Percentiles rank a stretch among this genome's conserved stretches.
Evolutionary conservation across 352 stramenopile species (phyloP).

Genomic region (Globisporangium orthogonon): DNA sequence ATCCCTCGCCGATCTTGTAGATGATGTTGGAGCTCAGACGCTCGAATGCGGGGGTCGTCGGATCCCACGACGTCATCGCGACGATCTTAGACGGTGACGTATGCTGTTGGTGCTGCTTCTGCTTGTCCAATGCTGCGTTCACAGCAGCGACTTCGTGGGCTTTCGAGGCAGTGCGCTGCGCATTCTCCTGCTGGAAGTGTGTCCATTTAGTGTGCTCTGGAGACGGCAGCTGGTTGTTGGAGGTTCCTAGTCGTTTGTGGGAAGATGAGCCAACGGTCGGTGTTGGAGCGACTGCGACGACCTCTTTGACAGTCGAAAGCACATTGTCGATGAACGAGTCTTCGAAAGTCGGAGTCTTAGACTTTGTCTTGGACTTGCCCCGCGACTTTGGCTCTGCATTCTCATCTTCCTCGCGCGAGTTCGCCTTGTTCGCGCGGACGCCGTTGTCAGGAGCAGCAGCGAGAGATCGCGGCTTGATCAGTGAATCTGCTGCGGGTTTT

Average conservation of each 20-base stretch:
- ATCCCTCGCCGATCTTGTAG: constrained; percentile 76
- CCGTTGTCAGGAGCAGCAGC: neutral
- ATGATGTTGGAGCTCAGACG: constrained; percentile 80
- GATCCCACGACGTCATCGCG: constrained; percentile 48
- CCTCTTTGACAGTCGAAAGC: constrained; percentile 53
- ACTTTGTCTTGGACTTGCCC: neutral
- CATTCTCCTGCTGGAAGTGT: constrained; percentile 31
- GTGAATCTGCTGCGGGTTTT: neutral
- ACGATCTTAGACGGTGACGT: constrained; percentile 23
- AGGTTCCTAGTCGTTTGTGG: constrained; percentile 1
- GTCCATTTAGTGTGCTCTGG: constrained; percentile 33
- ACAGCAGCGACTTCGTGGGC: neutral
- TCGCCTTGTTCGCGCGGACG: neutral
- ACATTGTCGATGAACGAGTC: constrained; percentile 87
- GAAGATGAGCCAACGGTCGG: constrained; percentile 2
- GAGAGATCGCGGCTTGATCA: neutral
- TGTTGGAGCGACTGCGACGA: constrained; percentile 13
- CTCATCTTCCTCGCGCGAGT: constrained; percentile 2
- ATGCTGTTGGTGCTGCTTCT: neutral
- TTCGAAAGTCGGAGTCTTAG: constrained; percentile 54
- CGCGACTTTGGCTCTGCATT: neutral
- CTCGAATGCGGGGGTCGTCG: constrained; percentile 80
- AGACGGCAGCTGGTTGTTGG: constrained; percentile 23
- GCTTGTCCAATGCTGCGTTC: neutral
- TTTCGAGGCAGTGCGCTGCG: constrained; percentile 12